Percentiles rank a stretch among this genome's conserved stretches.
Conservation (phyloP, 495 filamentous ascomycete species). For the Xylaria telfairii region DNA sequence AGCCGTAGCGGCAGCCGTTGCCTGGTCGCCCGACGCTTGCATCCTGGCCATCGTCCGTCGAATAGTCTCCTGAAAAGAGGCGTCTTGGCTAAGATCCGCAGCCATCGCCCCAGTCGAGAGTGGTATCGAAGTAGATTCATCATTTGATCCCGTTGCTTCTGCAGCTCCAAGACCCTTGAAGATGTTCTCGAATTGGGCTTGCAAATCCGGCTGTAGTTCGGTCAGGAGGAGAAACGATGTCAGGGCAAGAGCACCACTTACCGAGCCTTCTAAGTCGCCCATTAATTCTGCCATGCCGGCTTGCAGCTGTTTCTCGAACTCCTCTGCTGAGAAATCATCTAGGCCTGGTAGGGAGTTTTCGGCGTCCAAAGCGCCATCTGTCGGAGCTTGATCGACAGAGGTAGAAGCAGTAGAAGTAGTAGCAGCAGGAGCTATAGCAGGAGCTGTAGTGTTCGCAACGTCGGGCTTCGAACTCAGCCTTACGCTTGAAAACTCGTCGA, state of each 20-base stretch:
- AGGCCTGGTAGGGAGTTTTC: slow-evolving; percentile 28
- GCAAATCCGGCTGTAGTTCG: slow-evolving; percentile 68
- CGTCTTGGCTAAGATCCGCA: slow-evolving; percentile 50
- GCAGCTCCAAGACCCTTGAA: slow-evolving; percentile 75
- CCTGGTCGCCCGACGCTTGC: slow-evolving; percentile 82
- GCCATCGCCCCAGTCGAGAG: slow-evolving; percentile 35
- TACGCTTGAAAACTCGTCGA: slow-evolving; percentile 81
- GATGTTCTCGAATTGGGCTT: slow-evolving; percentile 84
- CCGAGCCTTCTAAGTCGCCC: slow-evolving; percentile 68
- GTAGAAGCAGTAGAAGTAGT: slow-evolving; percentile 22
- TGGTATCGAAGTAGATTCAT: slow-evolving; percentile 32
- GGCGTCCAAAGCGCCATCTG: slow-evolving; percentile 5
- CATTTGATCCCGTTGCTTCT: slow-evolving; percentile 42
- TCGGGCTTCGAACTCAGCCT: slow-evolving; percentile 58
- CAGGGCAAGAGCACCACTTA: slow-evolving; percentile 33
- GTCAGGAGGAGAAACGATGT: slow-evolving; percentile 21
- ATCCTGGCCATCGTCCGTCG: slow-evolving; percentile 91
- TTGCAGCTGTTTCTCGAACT: slow-evolving; percentile 84
- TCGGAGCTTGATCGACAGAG: slow-evolving; percentile 18
- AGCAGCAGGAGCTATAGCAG: slow-evolving; percentile 25
- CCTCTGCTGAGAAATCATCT: slow-evolving; percentile 62
- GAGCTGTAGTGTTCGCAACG: slow-evolving; percentile 47
- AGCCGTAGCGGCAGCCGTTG: slow-evolving; percentile 76
- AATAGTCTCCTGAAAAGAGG: slow-evolving; percentile 89
- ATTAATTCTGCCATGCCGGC: slow-evolving; percentile 85